These are phyloP conservation scores for Selenicereus undatus DNA, from an alignment of 148 eudicot species.

Conservation along the genomic window DNA sequence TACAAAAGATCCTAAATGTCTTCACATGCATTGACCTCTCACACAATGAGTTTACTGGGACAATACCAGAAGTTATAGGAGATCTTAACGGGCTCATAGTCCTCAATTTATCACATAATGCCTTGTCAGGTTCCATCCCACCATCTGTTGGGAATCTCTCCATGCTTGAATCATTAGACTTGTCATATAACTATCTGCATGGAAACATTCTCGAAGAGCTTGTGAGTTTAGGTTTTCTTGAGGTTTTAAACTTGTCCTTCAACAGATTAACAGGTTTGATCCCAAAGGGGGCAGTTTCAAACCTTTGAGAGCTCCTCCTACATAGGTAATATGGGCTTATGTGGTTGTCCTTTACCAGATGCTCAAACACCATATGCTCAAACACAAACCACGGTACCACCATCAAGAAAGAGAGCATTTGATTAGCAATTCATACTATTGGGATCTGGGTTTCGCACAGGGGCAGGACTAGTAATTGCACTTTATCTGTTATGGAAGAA, in stretches of 20 bases:
- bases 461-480: conserved; percentile 16
- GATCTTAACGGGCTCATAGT: conserved; percentile 11
- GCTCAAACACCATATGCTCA: neutral
- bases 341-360: conserved; percentile 17
- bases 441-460: conserved; percentile 24
- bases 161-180: conserved; percentile 37
- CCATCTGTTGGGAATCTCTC: conserved; percentile 24
- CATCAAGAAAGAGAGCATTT: conserved; percentile 4
- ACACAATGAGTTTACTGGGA: conserved; percentile 30
- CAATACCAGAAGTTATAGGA: conserved; percentile 27
- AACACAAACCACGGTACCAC: neutral
- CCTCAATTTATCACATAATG: conserved; percentile 42
- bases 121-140: conserved; percentile 29
- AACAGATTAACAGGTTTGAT: conserved; percentile 26
- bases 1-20: conserved; percentile 9
- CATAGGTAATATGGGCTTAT: conserved; percentile 29
- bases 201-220: conserved; percentile 30
- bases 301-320: conserved; percentile 18
- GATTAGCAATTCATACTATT: conserved; percentile 19
- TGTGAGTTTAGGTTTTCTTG: conserved; percentile 15
- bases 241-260: conserved; percentile 20
- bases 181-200: conserved; percentile 26
- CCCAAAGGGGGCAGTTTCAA: conserved; percentile 25
- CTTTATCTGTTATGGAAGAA: conserved; percentile 21
- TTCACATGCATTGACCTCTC: conserved; percentile 19